Evolutionary conservation across 2,329 filamentous ascomycete genomes (phyloP), one percentile per base, ranked within the genome.

Genomic region (Colletotrichum cordylinicola): DNA sequence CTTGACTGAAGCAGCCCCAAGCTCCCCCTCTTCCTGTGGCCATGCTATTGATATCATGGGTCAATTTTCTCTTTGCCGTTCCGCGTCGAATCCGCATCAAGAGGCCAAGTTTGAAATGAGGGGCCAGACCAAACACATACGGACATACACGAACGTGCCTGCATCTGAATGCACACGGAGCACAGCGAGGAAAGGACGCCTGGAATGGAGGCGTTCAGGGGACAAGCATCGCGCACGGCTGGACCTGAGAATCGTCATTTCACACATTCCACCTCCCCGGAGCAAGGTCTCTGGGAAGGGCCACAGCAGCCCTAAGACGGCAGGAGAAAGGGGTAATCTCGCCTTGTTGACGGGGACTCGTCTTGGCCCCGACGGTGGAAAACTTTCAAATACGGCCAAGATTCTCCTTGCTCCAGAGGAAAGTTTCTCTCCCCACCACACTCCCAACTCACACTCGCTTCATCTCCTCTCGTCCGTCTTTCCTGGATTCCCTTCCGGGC

Each of bases 301-400:
- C 21, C 37, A 43, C 64, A 31, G 29, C 70, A 43, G 62, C 61
- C 18, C 61, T 67, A 33, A 64, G 29, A 61, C 16, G 64, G 13
- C 55, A 55, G 21, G 64, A 58, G 65, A 73, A 70, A 70, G 67
- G 67, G 37, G 67, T 27, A 62, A 37, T 61, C 24, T 61, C 37
- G 33, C 56, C 56, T 69, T 52, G 37, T 48, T 62, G 56, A 70
- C 13, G 21, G 56, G 35, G 35, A 48, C 35, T 61, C 43, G 67
- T 27, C 56, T 70, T 70, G 67, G 67, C 67, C 18, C 27, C 13
- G 37, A 52, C 16, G 55, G 37, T 18, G 67, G 37, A 52, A 73
- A 69, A 37, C 55, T 73, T 73, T 73, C 70, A 73, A 73, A 73
- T 73, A 73, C 64, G 64, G 70, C 70, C 70, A 73, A 67, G 64